A percentile compares a stretch with the other conserved stretches of the same genome.
phyloP scores from a whole-genome alignment of 352 stramenopile species.

The Globisporangium nagaii region DNA sequence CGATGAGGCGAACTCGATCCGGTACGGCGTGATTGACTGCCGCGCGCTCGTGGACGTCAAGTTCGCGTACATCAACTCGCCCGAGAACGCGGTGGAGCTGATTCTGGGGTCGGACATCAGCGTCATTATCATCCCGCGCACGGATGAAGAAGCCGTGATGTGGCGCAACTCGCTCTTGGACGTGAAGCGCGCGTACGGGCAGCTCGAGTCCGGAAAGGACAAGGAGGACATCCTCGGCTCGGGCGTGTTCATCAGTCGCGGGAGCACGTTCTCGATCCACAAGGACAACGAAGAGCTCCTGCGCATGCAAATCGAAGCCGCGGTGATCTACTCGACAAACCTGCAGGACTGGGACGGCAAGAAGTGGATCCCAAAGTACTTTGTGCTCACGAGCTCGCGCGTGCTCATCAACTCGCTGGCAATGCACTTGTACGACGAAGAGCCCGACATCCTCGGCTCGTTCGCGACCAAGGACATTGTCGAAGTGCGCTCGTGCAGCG shows the following conservation, averaged over 20 bases:
- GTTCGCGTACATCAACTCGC: slow-evolving; percentile 81
- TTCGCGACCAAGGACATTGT: slow-evolving; percentile 78
- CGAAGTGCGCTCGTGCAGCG: slow-evolving; percentile 74
- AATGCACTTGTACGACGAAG: slow-evolving; percentile 83
- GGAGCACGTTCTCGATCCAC: slow-evolving; percentile 80
- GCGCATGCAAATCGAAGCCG: slow-evolving; percentile 74
- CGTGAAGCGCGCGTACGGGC: slow-evolving; percentile 78
- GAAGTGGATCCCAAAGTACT: slow-evolving; percentile 89
- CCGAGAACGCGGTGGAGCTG: slow-evolving; percentile 81
- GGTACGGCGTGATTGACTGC: slow-evolving; percentile 84
- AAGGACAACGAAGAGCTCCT: slow-evolving; percentile 84
- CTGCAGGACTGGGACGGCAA: slow-evolving; percentile 81
- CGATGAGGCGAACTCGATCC: slow-evolving; percentile 74
- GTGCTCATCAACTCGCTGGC: slow-evolving; percentile 78
- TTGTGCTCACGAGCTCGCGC: slow-evolving; percentile 77
- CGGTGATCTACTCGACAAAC: slow-evolving; percentile 80
- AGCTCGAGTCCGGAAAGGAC: slow-evolving; percentile 69
- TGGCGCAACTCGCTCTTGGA: slow-evolving; percentile 75
- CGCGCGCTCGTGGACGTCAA: slow-evolving; percentile 75
- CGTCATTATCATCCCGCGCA: slow-evolving; percentile 78
- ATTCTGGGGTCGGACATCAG: slow-evolving; percentile 71
- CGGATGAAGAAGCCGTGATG: slow-evolving; percentile 81
- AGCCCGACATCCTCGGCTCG: slow-evolving; percentile 78
- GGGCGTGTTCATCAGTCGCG: slow-evolving; percentile 79
- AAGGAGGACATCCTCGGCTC: slow-evolving; percentile 68